Evolutionary conservation across 2,329 filamentous ascomycete species (phyloP), one percentile per base, ranked within the genome.

Genomic region (Colletotrichum sp.): DNA sequence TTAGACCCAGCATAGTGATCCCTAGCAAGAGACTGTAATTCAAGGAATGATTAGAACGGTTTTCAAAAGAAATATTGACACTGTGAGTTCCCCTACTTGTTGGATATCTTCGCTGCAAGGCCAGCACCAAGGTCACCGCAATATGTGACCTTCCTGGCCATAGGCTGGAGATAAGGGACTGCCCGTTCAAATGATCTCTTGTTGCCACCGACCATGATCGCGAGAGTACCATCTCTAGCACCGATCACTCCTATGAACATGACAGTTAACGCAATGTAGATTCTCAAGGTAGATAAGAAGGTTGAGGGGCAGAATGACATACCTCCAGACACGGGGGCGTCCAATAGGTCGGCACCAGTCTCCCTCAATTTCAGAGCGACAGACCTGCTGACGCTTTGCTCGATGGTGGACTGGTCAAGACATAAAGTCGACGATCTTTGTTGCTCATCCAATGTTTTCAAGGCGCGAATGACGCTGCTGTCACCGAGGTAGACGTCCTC

Each of bases 321-420:
- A 59, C 55, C 55, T 59, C 55, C 55, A 28, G 55, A 59, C 16
- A 59, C 55, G 16, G 55, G 55, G 26, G 55, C 55, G 24, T 59
- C 55, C 7, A 59, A 9, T 26, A 59, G 15, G 26, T 28, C 55
- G 24, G 24, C 55, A 6, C 55, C 55, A 16, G 24, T 59, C 24
- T 59, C 55, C 16, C 55, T 59, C 16, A 59, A 28, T 15, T 59
- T 59, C 24, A 59, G 4, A 59, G 55, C 55, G 22, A 59, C 24
- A 59, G 24, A 59, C 8, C 24, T 59, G 9, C 55, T 59, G 8
- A 59, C 24, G 24, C 55, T 59, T 59, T 59, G 55, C 15, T 59
- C 55, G 24, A 59, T 59, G 28, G 55, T 59, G 22, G 55, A 59
- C 55, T 59, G 55, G 55, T 59, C 55, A 16, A 59, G 55, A 59